Evolutionary conservation across 805 yeast species (phyloP).

Genomic region (Metschnikowia anglica): DNA sequence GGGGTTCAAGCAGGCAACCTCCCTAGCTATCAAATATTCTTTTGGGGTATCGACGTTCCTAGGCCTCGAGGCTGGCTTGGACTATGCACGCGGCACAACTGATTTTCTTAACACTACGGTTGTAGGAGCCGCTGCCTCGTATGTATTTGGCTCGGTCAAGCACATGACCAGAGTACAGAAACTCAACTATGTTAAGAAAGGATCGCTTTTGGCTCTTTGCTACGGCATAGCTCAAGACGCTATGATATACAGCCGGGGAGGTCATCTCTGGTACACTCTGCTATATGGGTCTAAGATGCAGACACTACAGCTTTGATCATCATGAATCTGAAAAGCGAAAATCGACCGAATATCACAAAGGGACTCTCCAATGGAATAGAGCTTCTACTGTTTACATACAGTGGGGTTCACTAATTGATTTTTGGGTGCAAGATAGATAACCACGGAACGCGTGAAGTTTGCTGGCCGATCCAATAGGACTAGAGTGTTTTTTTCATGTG

Average conservation of each 20-base stretch:
- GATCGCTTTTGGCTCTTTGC: slow-evolving; percentile 55
- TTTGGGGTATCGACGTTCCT: slow-evolving; percentile 50
- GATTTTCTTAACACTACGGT: slow-evolving; percentile 65
- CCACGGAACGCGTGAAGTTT: too few species aligned
- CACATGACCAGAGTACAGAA: slow-evolving; percentile 46
- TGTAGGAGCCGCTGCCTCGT: slow-evolving; percentile 55
- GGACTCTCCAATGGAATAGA: too few species aligned
- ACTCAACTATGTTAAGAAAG: slow-evolving; percentile 45
- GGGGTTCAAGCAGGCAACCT: slow-evolving; percentile 52
- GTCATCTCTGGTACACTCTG: slow-evolving; percentile 58
- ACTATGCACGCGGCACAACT: slow-evolving; percentile 45
- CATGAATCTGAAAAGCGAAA: background rate
- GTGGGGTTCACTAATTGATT: too few species aligned
- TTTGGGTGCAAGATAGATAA: too few species aligned
- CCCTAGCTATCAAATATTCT: slow-evolving; percentile 37
- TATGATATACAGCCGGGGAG: slow-evolving; percentile 57
- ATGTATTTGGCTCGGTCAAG: slow-evolving; percentile 47
- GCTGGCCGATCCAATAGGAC: too few species aligned
- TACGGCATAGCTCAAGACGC: slow-evolving; percentile 70
- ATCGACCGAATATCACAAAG: too few species aligned
- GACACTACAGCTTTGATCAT: background rate
- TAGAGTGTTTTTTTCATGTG: too few species aligned
- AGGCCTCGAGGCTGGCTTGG: slow-evolving; percentile 62
- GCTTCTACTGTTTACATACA: too few species aligned
- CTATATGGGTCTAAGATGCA: background rate